A percentile compares a stretch with the other conserved stretches of the same genome.
phyloP scores from a whole-genome alignment of 1,139 yeast genomes.

The Saccharomyces hybrid region DNA sequence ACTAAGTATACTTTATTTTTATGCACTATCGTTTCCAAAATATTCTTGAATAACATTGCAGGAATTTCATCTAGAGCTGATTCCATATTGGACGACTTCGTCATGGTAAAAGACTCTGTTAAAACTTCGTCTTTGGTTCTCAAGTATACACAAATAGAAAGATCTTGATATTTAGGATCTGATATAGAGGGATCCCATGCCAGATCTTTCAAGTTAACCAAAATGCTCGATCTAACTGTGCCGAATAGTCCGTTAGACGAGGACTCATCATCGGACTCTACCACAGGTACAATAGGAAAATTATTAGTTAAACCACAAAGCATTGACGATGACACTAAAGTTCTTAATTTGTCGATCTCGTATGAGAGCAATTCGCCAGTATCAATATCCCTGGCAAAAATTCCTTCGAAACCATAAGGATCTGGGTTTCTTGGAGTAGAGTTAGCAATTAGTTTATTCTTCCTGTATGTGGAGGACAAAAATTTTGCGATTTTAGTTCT shows the following conservation, averaged over 20 bases:
- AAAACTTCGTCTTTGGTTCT: slow-evolving; percentile 58
- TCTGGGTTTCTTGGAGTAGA: slow-evolving; percentile 46
- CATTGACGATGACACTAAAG: slow-evolving; percentile 60
- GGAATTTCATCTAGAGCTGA: slow-evolving; percentile 59
- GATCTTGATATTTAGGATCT: slow-evolving; percentile 59
- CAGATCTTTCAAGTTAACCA: slow-evolving; percentile 74
- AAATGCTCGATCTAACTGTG: slow-evolving; percentile 55
- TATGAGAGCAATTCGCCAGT: slow-evolving; percentile 57
- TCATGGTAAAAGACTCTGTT: slow-evolving; percentile 53
- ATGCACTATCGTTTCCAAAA: slow-evolving; percentile 64
- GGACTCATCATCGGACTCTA: slow-evolving; percentile 36
- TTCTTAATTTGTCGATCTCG: slow-evolving; percentile 41
- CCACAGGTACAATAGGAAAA: slow-evolving; percentile 47
- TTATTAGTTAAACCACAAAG: slow-evolving; percentile 67
- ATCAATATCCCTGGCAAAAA: slow-evolving; percentile 52
- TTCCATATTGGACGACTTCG: slow-evolving; percentile 34
- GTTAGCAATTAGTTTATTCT: slow-evolving; percentile 26
- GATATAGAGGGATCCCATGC: slow-evolving; percentile 49
- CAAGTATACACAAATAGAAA: slow-evolving; percentile 66
- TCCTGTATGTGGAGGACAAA: slow-evolving; percentile 39
- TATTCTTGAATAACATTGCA: slow-evolving; percentile 71
- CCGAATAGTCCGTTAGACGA: slow-evolving; percentile 40
- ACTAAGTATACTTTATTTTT: slow-evolving; percentile 58
- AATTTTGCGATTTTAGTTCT: slow-evolving; percentile 63
- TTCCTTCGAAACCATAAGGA: slow-evolving; percentile 68